Evolutionary conservation across 1,139 yeast genomes (phyloP).

Genomic region (Arxiozyma heterogenica): DNA sequence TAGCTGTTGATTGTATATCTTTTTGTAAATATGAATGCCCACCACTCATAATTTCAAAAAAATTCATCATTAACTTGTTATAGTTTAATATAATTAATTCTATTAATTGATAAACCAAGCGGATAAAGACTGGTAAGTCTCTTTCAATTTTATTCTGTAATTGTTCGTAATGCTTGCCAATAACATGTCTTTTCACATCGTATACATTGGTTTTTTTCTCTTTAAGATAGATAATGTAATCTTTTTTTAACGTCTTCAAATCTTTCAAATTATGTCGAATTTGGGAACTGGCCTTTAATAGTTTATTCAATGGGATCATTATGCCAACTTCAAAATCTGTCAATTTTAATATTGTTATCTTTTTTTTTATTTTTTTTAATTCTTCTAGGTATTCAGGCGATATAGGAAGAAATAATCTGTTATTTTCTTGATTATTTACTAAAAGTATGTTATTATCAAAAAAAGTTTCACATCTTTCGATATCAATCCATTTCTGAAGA

Average conservation of each 20-base stretch:
- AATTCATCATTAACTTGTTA: slow-evolving; percentile 19
- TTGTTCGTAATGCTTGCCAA: slow-evolving; percentile 25
- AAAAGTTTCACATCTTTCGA: background rate
- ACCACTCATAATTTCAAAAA: slow-evolving; percentile 29
- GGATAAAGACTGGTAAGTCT: slow-evolving; percentile 28
- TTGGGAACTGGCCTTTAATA: slow-evolving; percentile 19
- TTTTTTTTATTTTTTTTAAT: slow-evolving; percentile 20
- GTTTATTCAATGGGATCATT: slow-evolving; percentile 21
- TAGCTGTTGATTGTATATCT: slow-evolving; percentile 14
- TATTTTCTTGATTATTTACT: background rate
- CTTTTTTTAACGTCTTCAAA: slow-evolving; percentile 27
- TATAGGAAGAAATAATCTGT: slow-evolving; percentile 1
- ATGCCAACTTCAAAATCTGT: slow-evolving; percentile 23
- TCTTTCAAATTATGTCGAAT: slow-evolving; percentile 26
- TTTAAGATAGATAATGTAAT: slow-evolving; percentile 24
- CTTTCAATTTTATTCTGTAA: slow-evolving; percentile 26
- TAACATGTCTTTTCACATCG: slow-evolving; percentile 23
- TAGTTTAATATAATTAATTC: slow-evolving; percentile 21
- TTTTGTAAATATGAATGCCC: slow-evolving; percentile 19
- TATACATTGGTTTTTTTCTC: slow-evolving; percentile 19
- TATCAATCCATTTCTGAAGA: slow-evolving; percentile 7
- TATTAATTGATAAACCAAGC: slow-evolving; percentile 12
- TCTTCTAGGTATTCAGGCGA: slow-evolving; percentile 10
- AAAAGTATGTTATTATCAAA: background rate
- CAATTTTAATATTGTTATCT: slow-evolving; percentile 22